Conservation (phyloP, 495 filamentous ascomycete genomes). For the Trichoderma erinaceum region DNA sequence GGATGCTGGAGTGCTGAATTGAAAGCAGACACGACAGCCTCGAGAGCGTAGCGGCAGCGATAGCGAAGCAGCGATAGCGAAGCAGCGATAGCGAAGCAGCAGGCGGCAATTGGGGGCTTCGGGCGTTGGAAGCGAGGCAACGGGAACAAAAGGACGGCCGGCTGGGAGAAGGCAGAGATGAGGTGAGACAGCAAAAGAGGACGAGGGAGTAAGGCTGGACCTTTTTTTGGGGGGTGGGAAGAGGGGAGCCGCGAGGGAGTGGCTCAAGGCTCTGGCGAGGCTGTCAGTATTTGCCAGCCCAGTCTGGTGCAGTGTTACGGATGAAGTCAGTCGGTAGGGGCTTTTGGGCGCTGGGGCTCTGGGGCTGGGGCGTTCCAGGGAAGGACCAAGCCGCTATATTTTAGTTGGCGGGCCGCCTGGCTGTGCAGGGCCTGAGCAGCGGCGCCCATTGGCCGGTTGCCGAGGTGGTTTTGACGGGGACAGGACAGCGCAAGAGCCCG, state of each 20-base stretch:
- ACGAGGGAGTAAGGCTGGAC: slow-evolving; percentile 4
- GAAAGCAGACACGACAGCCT: neutral
- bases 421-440: neutral
- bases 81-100: neutral
- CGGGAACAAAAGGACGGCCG: neutral
- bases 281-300: slow-evolving; percentile 4
- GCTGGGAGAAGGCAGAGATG: slow-evolving; percentile 12
- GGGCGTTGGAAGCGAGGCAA: neutral
- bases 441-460: neutral
- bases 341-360: neutral
- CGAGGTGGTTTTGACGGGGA: slow-evolving; percentile 3
- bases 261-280: slow-evolving; percentile 9
- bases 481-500: neutral
- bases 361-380: neutral
- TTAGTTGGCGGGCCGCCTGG: slow-evolving; percentile 12
- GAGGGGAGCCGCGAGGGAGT: neutral
- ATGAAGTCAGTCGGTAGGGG: neutral
- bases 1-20: neutral
- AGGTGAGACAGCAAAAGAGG: slow-evolving; percentile 10
- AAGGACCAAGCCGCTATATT: slow-evolving; percentile 9
- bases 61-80: too few species aligned
- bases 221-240: neutral
- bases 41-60: neutral
- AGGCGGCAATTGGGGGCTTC: neutral
- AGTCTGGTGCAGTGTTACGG: neutral